phyloP scores from a whole-genome alignment of 1,284 basidiomycete genomes.

The Wallemia hederae region DNA sequence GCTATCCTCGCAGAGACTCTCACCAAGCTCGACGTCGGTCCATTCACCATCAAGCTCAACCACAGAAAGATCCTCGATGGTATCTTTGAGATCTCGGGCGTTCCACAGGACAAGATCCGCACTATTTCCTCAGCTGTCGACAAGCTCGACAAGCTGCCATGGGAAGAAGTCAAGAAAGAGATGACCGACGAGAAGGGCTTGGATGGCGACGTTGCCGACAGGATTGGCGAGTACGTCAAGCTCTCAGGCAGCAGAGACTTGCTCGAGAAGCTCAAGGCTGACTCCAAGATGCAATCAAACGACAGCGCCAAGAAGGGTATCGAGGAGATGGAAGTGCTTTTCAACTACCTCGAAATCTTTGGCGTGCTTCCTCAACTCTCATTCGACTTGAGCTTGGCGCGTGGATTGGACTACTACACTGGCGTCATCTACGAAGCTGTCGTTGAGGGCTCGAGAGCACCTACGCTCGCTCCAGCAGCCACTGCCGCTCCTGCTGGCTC shows the following conservation, averaged over 20 bases:
- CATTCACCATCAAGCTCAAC: constrained; percentile 86
- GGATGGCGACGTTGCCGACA: constrained; percentile 54
- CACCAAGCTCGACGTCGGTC: constrained; percentile 56
- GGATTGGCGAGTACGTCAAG: constrained; percentile 88
- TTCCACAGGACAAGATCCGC: constrained; percentile 66
- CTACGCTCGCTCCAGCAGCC: constrained; percentile 6
- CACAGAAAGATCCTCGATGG: constrained; percentile 94
- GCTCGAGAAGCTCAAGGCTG: constrained; percentile 39
- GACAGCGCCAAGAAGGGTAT: constrained; percentile 51
- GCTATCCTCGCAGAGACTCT: constrained; percentile 57
- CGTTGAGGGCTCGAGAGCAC: constrained; percentile 30
- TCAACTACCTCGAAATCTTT: constrained; percentile 57
- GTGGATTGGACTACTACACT: constrained; percentile 94
- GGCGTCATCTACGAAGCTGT: constrained; percentile 96
- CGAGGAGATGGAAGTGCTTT: constrained; percentile 66
- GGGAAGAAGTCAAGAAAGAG: constrained; percentile 76
- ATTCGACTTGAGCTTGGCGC: constrained; percentile 83
- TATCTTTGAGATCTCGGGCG: constrained; percentile 87
- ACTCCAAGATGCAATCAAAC: constrained; percentile 38
- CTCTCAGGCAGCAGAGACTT: constrained; percentile 56
- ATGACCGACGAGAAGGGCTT: constrained; percentile 92
- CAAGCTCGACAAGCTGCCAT: constrained; percentile 88
- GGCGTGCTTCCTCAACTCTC: constrained; percentile 46
- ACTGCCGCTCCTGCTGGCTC: neutral
- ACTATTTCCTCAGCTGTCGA: constrained; percentile 93